These are phyloP conservation scores for Ceratocystis cacaofunesta DNA, from an alignment of 2,329 filamentous ascomycete genomes.

Conservation along the genomic window DNA sequence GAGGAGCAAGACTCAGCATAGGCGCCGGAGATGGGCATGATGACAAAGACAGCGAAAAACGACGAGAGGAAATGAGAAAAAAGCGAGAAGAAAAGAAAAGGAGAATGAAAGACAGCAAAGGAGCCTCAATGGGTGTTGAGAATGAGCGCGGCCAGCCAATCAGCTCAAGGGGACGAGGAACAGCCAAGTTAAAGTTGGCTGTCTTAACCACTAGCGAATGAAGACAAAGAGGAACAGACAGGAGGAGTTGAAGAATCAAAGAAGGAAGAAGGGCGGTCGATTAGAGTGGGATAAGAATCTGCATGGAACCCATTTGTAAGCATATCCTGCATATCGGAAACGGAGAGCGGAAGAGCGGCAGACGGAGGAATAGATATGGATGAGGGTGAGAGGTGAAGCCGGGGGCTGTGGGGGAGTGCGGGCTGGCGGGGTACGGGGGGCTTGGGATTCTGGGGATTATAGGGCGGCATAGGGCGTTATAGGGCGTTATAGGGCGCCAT, in stretches of 20 bases:
- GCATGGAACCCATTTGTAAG: background rate
- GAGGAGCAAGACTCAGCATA: background rate
- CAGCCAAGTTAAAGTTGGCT: too few relatives aligned
- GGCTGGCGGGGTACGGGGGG: background rate
- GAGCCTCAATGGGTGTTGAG: background rate
- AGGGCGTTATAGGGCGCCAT: background rate
- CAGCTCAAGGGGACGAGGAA: background rate
- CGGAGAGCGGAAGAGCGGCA: background rate
- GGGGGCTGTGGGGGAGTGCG: background rate
- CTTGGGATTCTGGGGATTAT: background rate
- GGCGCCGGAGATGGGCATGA: background rate
- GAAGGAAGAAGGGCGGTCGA: background rate
- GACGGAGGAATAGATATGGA: background rate
- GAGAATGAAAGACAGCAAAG: background rate
- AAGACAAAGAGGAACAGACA: background rate
- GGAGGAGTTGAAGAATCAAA: background rate
- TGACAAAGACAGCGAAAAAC: constrained; percentile 14
- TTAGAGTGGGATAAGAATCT: background rate
- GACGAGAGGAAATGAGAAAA: constrained; percentile 3
- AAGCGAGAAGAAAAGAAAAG: constrained; percentile 13
- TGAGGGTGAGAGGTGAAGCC: background rate
- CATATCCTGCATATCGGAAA: background rate
- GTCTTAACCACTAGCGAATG: too few relatives aligned
- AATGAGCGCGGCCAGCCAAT: constrained; percentile 6
- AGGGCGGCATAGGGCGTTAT: background rate